Base-by-base conservation (phyloP, 169 alveolate genomes). In the Hepatocystis sp. region DNA sequence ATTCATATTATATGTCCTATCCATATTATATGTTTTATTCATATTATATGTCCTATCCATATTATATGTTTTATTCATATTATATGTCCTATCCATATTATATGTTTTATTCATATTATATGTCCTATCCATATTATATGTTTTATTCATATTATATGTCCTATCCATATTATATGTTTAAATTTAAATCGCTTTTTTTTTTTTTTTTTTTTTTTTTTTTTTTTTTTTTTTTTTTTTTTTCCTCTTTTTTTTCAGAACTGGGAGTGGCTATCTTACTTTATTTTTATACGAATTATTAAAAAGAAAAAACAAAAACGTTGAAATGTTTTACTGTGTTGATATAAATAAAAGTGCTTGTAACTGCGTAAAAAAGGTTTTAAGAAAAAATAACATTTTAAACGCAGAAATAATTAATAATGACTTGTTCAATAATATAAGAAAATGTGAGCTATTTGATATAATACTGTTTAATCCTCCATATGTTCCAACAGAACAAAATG, bases 401-500 rank as follows among this genome's bases (percentile, higher is more conserved):
- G 86, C 58, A 5, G 86, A 71, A 36, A 71, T 71, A 56, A 42
- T 71, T 28, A 71, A 60, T 21, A 58, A 23, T 25, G 34, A 71
- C 46, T 30, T 71, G 40, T 71, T 71, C 42, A 71, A 34, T 51
- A 71, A 71, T 36, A 13, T 71, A n/a, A 56, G 66, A 51, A 30
- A 17, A 28, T 71, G 86, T 39, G 46, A 51, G 19, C 86, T 42
- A 11, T 71, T 71, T 34, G 86, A 71, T 23, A 11, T 71, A 34
- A 51, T 71, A 42, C 2, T 71, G 58, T 71, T 71, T 30, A 71
- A 71, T 40, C 86, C 86, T n/a, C 86, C 86, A 3, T 71, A 71
- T 71, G 86, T 71, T 71, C 44, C 1, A 23, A 71, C 86, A 44
- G 86, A 25, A 52, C 56, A 56, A 46, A 66, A 71, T 34, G 86